Base-by-base conservation (phyloP, 1,284 basidiomycete genomes). In the Coniferiporia sulphurascens region DNA sequence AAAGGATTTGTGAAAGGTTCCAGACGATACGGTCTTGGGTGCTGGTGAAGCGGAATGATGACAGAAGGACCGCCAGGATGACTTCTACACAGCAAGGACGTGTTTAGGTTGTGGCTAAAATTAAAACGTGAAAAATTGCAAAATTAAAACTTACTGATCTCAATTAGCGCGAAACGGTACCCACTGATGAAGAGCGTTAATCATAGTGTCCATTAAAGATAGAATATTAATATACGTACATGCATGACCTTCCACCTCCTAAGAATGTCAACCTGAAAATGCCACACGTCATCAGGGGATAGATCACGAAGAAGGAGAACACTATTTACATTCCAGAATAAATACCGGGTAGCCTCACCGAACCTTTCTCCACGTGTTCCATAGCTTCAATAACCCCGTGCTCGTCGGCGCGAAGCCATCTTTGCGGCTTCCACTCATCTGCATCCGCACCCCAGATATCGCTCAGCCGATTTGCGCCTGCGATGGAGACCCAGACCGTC, bases 381-480 rank as follows among this genome's bases (percentile, higher is more conserved):
- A 4, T 45, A 8, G n/a, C 35, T 19, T 17, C 46, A 1, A 4
- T 45, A 6, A 3, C 35, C 10, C 10, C 46, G 3, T 52, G 9
- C 15, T 41, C 38, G 38, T 8, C 15, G 15, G 15, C 32, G n/a
- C 43, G n/a, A 4, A 65, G 57, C 64, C 64, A 65, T 7, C 64
- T 48, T 45, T 61, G 60, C 7, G 54, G 66, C 56, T 61, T 64
- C 62, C 67, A 69, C 49, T 66, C 60, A 10, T 55, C 51, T 1
- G 65, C 69, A 52, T 70, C 70, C 9, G 64, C 56, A 4, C 69
- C 70, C 67, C 70, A 71, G 27, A 69, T 59, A 1, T 56, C 59
- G 52, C 63, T 64, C 34, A 55, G 34, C 3, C 60, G 59, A 45
- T 70, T 68, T 21, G 66, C 53, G 2, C 61, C 38, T 2, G 61